A percentile compares a stretch with the other conserved stretches of the same genome.
phyloP scores from a whole-genome alignment of 805 yeast species.

The Sugiyamaella smithiae region DNA sequence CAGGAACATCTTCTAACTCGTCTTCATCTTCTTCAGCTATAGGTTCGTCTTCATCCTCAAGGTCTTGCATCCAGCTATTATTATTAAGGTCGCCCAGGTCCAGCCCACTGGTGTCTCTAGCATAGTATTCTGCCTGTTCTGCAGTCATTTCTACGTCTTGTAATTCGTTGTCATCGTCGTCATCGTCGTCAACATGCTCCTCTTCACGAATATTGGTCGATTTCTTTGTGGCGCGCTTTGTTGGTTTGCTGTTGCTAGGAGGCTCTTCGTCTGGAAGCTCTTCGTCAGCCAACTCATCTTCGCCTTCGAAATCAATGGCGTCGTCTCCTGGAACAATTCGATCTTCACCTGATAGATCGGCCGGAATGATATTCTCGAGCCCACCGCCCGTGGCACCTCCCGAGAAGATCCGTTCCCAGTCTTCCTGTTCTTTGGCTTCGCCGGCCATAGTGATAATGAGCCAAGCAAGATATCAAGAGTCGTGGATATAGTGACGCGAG shows the following conservation, averaged over 20 bases:
- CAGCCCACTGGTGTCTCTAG: constrained; percentile 29
- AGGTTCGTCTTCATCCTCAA: constrained; percentile 29
- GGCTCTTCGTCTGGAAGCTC: constrained; percentile 45
- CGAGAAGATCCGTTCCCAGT: constrained; percentile 32
- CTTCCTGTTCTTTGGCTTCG: constrained; percentile 31
- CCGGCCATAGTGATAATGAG: background rate
- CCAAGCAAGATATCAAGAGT: background rate
- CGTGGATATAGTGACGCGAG: too few relatives aligned
- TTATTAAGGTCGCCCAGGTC: constrained; percentile 38
- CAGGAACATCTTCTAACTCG: background rate
- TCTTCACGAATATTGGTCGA: constrained; percentile 17
- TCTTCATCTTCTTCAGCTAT: constrained; percentile 30
- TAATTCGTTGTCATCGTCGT: constrained; percentile 21
- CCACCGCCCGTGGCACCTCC: constrained; percentile 25
- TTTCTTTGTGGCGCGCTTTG: background rate
- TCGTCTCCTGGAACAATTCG: constrained; percentile 78
- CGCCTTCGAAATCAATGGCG: constrained; percentile 92
- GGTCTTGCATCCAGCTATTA: constrained; percentile 12
- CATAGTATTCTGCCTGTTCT: constrained; percentile 27
- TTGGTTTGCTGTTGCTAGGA: background rate
- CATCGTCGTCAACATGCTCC: constrained; percentile 36
- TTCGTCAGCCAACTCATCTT: constrained; percentile 92
- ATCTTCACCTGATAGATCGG: constrained; percentile 42
- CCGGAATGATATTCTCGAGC: constrained; percentile 30
- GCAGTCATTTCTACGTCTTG: constrained; percentile 19